Conservation (phyloP, 208 protist genomes). For the Porcisia hertigi region DNA sequence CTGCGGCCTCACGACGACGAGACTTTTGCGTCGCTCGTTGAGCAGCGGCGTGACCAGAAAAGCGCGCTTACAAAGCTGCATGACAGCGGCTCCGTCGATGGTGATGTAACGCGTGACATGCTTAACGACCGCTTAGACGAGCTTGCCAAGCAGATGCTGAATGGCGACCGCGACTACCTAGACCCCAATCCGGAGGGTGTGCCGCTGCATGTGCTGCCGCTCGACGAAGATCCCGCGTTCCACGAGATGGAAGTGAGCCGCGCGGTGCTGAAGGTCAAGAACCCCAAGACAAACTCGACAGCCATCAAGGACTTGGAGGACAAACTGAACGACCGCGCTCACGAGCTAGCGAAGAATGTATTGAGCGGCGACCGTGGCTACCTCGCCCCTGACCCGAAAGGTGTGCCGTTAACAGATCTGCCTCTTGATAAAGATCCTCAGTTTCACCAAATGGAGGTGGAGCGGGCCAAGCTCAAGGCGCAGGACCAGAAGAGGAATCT, state of each 20-base stretch:
- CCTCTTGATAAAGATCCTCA: constrained; percentile 63
- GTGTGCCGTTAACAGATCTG: constrained; percentile 61
- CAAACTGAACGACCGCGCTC: constrained; percentile 61
- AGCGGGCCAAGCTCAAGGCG: constrained; percentile 75
- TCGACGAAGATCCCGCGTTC: constrained; percentile 73
- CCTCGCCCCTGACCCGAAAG: constrained; percentile 67
- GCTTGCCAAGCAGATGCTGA: constrained; percentile 60
- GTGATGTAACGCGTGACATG: constrained; percentile 26
- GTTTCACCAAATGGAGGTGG: constrained; percentile 70
- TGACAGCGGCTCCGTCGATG: constrained; percentile 25
- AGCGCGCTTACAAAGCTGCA: constrained; percentile 29
- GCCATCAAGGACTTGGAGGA: constrained; percentile 59
- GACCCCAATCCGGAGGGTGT: constrained; percentile 68
- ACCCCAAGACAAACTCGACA: constrained; percentile 53
- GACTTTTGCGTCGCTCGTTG: constrained; percentile 48
- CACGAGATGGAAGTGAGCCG: constrained; percentile 74
- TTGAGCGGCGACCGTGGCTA: constrained; percentile 62
- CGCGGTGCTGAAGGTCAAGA: constrained; percentile 49
- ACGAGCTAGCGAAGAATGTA: constrained; percentile 61
- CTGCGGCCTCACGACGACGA: constrained; percentile 66
- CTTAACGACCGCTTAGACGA: constrained; percentile 64
- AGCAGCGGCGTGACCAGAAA: constrained; percentile 35
- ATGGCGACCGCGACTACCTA: constrained; percentile 56
- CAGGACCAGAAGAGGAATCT: constrained; percentile 55
- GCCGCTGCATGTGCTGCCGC: constrained; percentile 53